Evolutionary conservation across 352 stramenopile species (phyloP), one percentile per base, ranked within the genome.

Genomic region (Discostella stelligera): DNA sequence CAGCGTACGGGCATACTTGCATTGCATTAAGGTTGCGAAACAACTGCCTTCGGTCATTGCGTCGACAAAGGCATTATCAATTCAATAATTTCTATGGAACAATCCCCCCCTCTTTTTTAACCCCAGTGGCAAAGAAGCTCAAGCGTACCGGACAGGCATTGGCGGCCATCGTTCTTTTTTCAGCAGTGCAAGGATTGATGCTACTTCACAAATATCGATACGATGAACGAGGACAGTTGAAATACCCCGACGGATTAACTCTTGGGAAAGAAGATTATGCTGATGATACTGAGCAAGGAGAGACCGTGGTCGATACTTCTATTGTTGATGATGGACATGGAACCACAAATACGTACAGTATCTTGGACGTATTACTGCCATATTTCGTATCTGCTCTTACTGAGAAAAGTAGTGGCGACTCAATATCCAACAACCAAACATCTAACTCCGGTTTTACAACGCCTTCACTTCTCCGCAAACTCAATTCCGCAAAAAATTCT

Each of bases 171-270:
- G 14, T 72, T 13, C 27, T 72, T 49, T 23, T 65, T 21, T 63
- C 65, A 16, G 9, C 54, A 20, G 14, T 72, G 1, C 65, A 72
- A 55, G 65, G 44, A n/a, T 55, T 58, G 18, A 30, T 63, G 27
- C 21, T 30, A 14, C 25, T 72, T 18, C 63, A 72, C 23, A 25
- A 50, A 65, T 86, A 86, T 66, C 46, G 79, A 30, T 76, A 73
- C 13, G 81, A 86, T 70, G 67, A 63, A 7, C 37, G 48, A n/a
- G 79, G 74, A n/a, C 21, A 80, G 55, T 53, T 86, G 11, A 71
- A 74, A n/a, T 64, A 74, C 70, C 79, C 79, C 14, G 70, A 74
- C 25, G 79, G 79, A 32, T 56, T 65, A 13, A 72, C 65, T 14
- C 20, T 30, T 2, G 55, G 65, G 9, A 63, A 64, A 32, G 65